These are phyloP conservation scores for Wickerhamomyces sp. DNA, from an alignment of 1,139 yeast genomes.

Conservation along the genomic window DNA sequence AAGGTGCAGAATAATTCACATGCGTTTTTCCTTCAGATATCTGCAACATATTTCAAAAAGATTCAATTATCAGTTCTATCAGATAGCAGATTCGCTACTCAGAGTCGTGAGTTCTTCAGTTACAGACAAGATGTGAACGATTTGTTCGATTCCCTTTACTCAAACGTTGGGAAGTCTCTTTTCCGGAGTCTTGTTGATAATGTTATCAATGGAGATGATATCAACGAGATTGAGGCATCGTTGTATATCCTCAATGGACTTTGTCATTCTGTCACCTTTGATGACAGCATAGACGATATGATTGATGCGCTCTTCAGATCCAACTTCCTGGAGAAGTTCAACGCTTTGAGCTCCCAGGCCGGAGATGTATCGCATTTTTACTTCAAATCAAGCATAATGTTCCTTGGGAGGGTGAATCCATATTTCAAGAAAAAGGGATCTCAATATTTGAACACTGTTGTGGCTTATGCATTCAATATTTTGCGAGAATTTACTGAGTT, in stretches of 20 bases:
- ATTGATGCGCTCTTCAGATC: constrained; percentile 26
- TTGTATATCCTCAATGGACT: constrained; percentile 48
- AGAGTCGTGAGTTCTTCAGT: constrained; percentile 51
- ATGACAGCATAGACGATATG: constrained; percentile 19
- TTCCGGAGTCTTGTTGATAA: constrained; percentile 45
- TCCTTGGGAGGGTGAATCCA: constrained; percentile 51
- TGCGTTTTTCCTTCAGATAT: constrained; percentile 38
- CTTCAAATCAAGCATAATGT: constrained; percentile 43
- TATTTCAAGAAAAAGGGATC: constrained; percentile 41
- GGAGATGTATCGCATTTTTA: constrained; percentile 19
- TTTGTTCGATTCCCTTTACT: constrained; percentile 63
- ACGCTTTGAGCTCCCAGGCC: background rate
- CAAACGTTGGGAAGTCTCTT: constrained; percentile 54
- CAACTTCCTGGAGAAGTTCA: constrained; percentile 20
- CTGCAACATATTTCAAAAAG: constrained; percentile 60
- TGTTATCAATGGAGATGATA: constrained; percentile 30
- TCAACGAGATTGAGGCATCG: constrained; percentile 62
- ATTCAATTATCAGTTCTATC: constrained; percentile 34
- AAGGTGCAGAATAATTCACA: constrained; percentile 30
- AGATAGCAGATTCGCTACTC: constrained; percentile 21
- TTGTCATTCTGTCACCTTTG: constrained; percentile 37
- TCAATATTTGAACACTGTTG: constrained; percentile 39
- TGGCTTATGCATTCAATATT: constrained; percentile 42
- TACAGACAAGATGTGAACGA: constrained; percentile 75
- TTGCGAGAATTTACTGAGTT: constrained; percentile 26